These are phyloP conservation scores for Diaporthe citrichinensis DNA, from an alignment of 2,329 filamentous ascomycete species.

Conservation along the genomic window DNA sequence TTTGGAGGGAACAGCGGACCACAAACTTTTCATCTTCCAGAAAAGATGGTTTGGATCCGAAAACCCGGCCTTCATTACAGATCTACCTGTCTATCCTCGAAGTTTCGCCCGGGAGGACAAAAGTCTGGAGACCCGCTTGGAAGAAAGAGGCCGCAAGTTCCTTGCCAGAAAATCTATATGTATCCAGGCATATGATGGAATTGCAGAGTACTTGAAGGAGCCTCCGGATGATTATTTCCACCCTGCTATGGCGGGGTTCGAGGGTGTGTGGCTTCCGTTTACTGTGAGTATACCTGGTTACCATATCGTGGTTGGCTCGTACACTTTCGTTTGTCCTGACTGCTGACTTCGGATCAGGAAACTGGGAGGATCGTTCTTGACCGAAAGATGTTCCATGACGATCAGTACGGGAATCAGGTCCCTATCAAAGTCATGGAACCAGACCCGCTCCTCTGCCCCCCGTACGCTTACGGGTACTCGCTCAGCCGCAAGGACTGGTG, in stretches of 20 bases:
- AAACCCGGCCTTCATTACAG: not conserved
- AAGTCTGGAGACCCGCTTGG: not conserved
- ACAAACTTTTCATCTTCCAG: conserved; percentile 1
- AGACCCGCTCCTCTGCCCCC: conserved; percentile 1
- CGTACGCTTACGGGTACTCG: conserved; percentile 9
- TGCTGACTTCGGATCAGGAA: not conserved
- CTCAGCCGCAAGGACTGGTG: conserved; percentile 16
- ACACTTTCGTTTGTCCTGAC: not conserved
- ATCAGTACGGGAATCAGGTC: conserved; percentile 7
- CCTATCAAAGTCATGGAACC: not conserved
- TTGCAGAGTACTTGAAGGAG: conserved; percentile 1
- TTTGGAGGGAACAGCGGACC: not conserved
- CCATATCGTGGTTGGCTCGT: not conserved
- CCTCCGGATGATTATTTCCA: not conserved
- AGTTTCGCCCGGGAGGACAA: not conserved
- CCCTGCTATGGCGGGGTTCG: not conserved
- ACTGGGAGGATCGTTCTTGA: not conserved
- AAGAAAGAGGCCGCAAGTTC: not conserved
- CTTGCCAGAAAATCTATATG: not conserved
- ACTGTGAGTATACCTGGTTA: not conserved
- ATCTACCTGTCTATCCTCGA: not conserved
- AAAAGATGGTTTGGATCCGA: conserved; percentile 11
- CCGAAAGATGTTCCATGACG: conserved; percentile 2
- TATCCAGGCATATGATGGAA: conserved; percentile 8
- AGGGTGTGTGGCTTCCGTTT: not conserved